Evolutionary conservation across 352 stramenopile species (phyloP).

Genomic region (Pythium volutum): DNA sequence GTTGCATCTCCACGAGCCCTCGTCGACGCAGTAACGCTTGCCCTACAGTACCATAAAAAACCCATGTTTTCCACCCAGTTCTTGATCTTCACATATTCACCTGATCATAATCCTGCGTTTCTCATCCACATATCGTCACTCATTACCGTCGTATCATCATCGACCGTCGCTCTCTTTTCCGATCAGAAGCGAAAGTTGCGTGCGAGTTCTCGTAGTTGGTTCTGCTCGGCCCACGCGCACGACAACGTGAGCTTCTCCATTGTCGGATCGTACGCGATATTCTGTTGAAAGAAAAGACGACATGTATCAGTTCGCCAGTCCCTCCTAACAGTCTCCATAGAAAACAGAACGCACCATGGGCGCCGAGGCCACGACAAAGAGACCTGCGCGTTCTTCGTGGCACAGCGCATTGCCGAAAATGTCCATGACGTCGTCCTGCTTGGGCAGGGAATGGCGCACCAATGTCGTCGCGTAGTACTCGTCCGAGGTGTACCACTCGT

Average conservation of each 20-base stretch:
- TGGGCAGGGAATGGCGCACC: slow-evolving; percentile 40
- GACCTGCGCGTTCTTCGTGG: slow-evolving; percentile 67
- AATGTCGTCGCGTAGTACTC: slow-evolving; percentile 43
- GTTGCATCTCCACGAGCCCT: slow-evolving; percentile 4
- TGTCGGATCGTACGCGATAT: slow-evolving; percentile 58
- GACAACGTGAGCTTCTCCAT: slow-evolving; percentile 50
- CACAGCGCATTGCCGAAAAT: slow-evolving; percentile 64
- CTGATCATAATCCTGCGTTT: too few relatives aligned
- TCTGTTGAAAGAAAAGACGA: slow-evolving; percentile 32
- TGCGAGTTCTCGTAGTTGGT: slow-evolving; percentile 57
- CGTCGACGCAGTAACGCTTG: slow-evolving; percentile 9
- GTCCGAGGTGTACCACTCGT: slow-evolving; percentile 50
- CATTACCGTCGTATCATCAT: too few relatives aligned
- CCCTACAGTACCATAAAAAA: too few relatives aligned
- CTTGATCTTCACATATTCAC: too few relatives aligned
- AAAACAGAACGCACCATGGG: slow-evolving; percentile 50
- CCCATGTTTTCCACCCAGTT: too few relatives aligned
- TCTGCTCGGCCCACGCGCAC: slow-evolving; percentile 59
- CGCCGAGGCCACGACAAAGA: slow-evolving; percentile 53
- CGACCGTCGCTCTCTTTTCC: not conserved
- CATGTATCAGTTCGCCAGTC: too few relatives aligned
- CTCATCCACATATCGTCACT: too few relatives aligned
- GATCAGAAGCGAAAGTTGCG: slow-evolving; percentile 67
- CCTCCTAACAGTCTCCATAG: too few relatives aligned
- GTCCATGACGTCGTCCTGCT: slow-evolving; percentile 46